Evolutionary conservation across 2,329 filamentous ascomycete genomes (phyloP).

Genomic region (Malbranchea cinnamomea): DNA sequence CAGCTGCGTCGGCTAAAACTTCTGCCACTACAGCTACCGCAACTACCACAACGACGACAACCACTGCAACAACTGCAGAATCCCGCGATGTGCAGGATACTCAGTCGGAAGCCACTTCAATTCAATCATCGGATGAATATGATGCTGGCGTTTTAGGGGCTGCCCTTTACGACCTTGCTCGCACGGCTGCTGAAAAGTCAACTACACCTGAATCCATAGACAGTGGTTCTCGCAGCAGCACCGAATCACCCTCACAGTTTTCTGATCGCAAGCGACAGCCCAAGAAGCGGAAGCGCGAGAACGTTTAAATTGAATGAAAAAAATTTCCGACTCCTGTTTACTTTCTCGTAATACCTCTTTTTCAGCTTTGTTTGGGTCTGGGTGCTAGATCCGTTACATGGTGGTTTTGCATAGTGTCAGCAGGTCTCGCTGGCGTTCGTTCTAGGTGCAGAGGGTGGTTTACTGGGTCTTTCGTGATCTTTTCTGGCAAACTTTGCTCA

Average conservation of each 20-base stretch:
- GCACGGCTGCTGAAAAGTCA: slow-evolving; percentile 51
- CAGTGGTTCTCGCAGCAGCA: slow-evolving; percentile 16
- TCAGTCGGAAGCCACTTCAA: slow-evolving; percentile 19
- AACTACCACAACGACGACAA: slow-evolving; percentile 22
- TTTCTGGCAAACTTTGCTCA: too few species aligned
- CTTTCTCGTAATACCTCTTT: too few species aligned
- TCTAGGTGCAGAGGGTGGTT: too few species aligned
- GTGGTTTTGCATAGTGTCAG: too few species aligned
- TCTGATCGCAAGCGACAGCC: slow-evolving; percentile 37
- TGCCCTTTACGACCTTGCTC: slow-evolving; percentile 67
- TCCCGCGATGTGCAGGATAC: slow-evolving; percentile 32
- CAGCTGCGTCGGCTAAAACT: neutral
- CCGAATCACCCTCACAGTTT: slow-evolving; percentile 13
- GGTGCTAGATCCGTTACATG: too few species aligned
- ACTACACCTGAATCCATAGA: slow-evolving; percentile 31
- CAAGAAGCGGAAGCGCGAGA: slow-evolving; percentile 66
- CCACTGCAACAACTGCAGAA: slow-evolving; percentile 80
- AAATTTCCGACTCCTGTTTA: too few species aligned
- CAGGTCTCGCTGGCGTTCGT: too few species aligned
- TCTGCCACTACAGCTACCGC: neutral
- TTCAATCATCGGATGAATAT: slow-evolving; percentile 36
- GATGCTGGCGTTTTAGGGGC: slow-evolving; percentile 56
- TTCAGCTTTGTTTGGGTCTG: too few species aligned
- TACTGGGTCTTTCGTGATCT: too few species aligned
- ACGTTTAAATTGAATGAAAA: too few species aligned